Evolutionary conservation across 805 yeast genomes (phyloP), one percentile per base, ranked within the genome.

Genomic region (Sugiyamaella lignohabitans): DNA sequence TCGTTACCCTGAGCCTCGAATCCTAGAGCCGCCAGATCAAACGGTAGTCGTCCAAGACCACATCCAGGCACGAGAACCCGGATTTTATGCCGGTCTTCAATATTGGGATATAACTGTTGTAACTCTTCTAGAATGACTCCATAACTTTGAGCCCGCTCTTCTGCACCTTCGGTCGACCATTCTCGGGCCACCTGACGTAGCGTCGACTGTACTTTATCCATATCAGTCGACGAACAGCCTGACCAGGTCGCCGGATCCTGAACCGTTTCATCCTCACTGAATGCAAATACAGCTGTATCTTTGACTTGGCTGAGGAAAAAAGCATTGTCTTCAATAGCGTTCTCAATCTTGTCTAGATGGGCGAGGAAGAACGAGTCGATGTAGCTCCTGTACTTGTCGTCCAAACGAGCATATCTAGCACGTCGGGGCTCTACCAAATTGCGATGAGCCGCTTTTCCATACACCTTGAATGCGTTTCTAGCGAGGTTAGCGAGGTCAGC

Each of bases 31-130:
- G 76, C 69, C 19, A 88, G 54, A 51, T 83, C 87, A 61, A 82
- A 84, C 1, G 96, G 82, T 2, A 91, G 68, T 55, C 89, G 70
- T 0, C 96, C 97, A 27, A 85, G 69, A 0, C 98, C 98, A 2
- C 94, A 79, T 0, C 98, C 98, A 0, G 98, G 98, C 1, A 86
- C 79, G 3, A 91, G 64, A 0, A 87, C 74, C 17, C 46, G 53
- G 4, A 53, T 38, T 4, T 35, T 19, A 21, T 44, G 35, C 72
- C 64, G n/a, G 40, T 50, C 4, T 55, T 23, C 37, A 16, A 45
- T 5, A 52, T 50, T 50, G 1, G 69, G 52, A 67, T 62, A 36
- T 64, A 53, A 46, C 3, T 53, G 42, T 2, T 63, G 57, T 20
- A 85, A 60, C 37, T 78, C 78, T 0, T 53, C 40, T 1, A 59